A percentile compares a stretch with the other conserved stretches of the same genome.
phyloP scores from a whole-genome alignment of 2,329 filamentous ascomycete genomes.

The Aspergillus sp. region DNA sequence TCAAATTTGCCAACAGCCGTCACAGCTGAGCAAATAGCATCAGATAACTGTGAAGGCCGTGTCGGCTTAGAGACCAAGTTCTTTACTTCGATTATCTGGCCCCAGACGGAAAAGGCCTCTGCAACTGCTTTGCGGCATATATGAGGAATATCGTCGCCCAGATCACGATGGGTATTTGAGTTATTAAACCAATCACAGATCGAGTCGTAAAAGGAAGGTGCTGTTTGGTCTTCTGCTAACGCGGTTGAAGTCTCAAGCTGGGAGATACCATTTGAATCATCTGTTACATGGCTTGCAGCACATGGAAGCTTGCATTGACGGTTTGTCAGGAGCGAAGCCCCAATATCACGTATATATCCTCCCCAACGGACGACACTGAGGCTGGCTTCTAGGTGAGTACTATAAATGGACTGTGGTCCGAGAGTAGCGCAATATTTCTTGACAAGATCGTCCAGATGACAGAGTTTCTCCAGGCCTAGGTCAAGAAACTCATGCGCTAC shows the following conservation, averaged over 20 bases:
- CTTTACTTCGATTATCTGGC: background rate
- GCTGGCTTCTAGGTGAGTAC: background rate
- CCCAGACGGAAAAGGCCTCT: background rate
- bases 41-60: background rate
- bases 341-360: background rate
- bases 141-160: background rate
- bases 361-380: background rate
- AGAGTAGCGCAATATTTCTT: background rate
- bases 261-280: background rate
- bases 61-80: background rate
- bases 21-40: background rate
- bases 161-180: background rate
- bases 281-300: background rate
- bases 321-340: background rate
- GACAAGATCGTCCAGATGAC: slow-evolving; percentile 1
- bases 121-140: background rate
- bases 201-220: background rate
- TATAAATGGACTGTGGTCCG: background rate
- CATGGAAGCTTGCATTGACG: background rate
- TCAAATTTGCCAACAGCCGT: background rate
- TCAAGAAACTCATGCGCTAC: slow-evolving; percentile 11
- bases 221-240: background rate
- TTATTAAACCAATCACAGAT: background rate
- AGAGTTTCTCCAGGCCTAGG: slow-evolving; percentile 9
- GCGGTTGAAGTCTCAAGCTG: background rate